Evolutionary conservation across 495 filamentous ascomycete species (phyloP), one percentile per base, ranked within the genome.

Genomic region (Pseudoneurospora amorphoporcata): DNA sequence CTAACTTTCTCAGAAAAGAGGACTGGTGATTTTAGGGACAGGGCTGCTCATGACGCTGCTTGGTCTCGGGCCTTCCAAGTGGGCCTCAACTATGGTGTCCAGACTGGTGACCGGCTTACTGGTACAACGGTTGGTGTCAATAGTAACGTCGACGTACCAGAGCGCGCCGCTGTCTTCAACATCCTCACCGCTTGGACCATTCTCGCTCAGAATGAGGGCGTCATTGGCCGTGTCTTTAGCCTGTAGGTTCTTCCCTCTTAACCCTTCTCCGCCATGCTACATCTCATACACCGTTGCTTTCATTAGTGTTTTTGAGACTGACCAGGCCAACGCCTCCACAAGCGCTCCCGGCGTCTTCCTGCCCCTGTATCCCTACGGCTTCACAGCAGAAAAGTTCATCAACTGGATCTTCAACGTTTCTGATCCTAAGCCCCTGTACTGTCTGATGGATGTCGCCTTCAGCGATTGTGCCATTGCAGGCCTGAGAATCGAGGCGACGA

Each of bases 371-470:
- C 70, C 70, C 23, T 23, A 35, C 8, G 70, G 45, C 70, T 71
- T 71, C 39, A 37, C 29, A 23, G 70, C 53, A 14, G 45, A 58
- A 8, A 65, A 39, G 42, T 65, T 71, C 43, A 38, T 71, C 70
- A 29, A 39, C 70, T 71, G 32, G 9, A 61, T 71, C 17, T 71
- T 71, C 45, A 53, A 71, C 16, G 70, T 61, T 16, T 58, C 70
- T 38, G 53, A 53, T 37, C 45, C 32, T 8, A 71, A 71, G 70
- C 70, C 70, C 1, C 7, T 71, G 8, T 71, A 71, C 37, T 71
- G 45, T n/a, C 37, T 71, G 32, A 12, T 40, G 2, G 43, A 71
- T 38, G 45, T 29, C 29, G 70, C 38, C 42, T 71, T 65, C 29
- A 35, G 35, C 29, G 53, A 65, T 29, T 12, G 53, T 65, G 12